Conservation (phyloP, 176 grass and related monocot genomes). For the Hyparrhenia diplandra region DNA sequence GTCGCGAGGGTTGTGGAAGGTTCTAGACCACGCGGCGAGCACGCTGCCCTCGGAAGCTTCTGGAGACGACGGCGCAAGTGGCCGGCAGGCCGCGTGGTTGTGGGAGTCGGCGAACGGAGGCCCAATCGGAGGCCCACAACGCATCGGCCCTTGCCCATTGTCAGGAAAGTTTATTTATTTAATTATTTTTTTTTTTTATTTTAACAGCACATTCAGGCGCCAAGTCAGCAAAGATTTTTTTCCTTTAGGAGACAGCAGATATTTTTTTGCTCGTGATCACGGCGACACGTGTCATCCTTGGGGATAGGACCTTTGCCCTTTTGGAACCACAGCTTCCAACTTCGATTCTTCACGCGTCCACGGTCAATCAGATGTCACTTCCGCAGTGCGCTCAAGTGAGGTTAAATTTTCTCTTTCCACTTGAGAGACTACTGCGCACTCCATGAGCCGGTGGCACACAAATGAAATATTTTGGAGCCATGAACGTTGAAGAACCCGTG, state of each 20-base stretch:
- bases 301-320: too few relatives aligned
- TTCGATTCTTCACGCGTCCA: background rate
- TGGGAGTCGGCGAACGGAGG: background rate
- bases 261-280: background rate
- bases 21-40: conserved; percentile 38
- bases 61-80: too few relatives aligned
- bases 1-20: conserved; percentile 32
- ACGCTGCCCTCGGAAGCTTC: too few relatives aligned
- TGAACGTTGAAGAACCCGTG: too few relatives aligned
- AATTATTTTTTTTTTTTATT: background rate
- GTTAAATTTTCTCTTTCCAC: too few relatives aligned
- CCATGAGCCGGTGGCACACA: too few relatives aligned
- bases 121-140: background rate
- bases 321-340: background rate
- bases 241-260: background rate
- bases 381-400: too few relatives aligned
- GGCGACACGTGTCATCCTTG: background rate
- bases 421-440: too few relatives aligned
- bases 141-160: background rate
- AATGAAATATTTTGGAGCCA: too few relatives aligned
- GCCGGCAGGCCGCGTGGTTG: background rate
- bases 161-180: too few relatives aligned
- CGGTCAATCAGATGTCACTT: too few relatives aligned
- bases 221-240: background rate
- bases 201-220: background rate